Evolutionary conservation across 306 rosid species (phyloP).

Genomic region (Pterocarpus santalinus): DNA sequence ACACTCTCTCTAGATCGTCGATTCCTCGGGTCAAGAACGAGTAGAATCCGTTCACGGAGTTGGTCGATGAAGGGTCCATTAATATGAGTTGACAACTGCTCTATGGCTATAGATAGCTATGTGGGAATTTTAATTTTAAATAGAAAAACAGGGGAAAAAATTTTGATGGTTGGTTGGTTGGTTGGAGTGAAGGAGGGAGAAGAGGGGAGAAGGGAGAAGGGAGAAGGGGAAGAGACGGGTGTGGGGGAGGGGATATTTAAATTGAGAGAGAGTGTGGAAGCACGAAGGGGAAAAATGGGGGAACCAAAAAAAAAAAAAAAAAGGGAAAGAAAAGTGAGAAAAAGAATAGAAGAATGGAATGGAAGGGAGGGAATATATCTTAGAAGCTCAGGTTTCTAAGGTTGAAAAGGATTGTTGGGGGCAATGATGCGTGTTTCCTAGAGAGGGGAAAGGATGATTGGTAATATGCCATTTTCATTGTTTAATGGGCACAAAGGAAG

Average conservation of each 20-base stretch:
- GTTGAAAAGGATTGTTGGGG: slow-evolving; percentile 98
- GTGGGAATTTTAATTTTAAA: neutral
- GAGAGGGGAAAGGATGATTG: slow-evolving; percentile 97
- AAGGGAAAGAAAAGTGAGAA: neutral
- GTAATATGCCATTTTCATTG: slow-evolving; percentile 95
- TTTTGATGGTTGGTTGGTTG: slow-evolving; percentile 3
- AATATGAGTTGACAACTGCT: neutral
- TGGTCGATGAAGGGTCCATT: slow-evolving; percentile 95
- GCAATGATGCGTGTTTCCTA: slow-evolving; percentile 99
- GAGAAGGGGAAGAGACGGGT: slow-evolving; percentile 35
- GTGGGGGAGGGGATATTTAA: slow-evolving; percentile 58
- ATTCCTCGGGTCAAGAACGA: slow-evolving; percentile 87
- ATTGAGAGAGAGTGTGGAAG: slow-evolving; percentile 61
- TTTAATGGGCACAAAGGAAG: slow-evolving; percentile 77
- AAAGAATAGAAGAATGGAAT: slow-evolving; percentile 5
- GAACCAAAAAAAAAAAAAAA: slow-evolving; percentile 21
- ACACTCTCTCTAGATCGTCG: slow-evolving; percentile 94
- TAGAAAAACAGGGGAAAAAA: neutral
- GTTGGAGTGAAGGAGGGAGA: slow-evolving; percentile 18
- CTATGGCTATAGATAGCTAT: neutral
- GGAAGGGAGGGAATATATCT: slow-evolving; percentile 65
- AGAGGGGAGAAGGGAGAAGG: slow-evolving; percentile 17
- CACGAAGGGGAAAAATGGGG: slow-evolving; percentile 13
- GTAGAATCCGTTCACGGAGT: slow-evolving; percentile 97
- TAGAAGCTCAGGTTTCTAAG: slow-evolving; percentile 96